phyloP scores from a whole-genome alignment of 2,329 filamentous ascomycete genomes.

The Paraphaeosphaeria minitans region DNA sequence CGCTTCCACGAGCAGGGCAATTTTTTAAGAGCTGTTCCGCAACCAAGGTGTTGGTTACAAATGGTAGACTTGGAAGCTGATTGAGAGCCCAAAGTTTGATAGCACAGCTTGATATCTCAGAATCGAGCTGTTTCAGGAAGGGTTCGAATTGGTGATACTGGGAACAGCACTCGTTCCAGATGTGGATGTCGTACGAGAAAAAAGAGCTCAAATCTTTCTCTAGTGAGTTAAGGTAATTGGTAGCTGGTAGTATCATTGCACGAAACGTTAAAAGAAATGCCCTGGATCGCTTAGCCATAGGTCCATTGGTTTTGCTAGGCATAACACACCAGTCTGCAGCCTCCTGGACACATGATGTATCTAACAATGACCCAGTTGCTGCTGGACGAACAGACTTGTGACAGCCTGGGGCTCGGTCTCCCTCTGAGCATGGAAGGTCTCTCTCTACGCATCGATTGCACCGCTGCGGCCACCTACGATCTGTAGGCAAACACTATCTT shows the following conservation, averaged over 20 bases:
- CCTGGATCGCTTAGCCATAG: background rate
- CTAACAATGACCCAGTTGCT: background rate
- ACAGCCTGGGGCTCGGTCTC: background rate
- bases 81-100: background rate
- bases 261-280: background rate
- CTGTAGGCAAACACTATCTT: background rate
- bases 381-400: background rate
- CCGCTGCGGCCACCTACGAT: background rate
- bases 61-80: background rate
- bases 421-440: slow-evolving; percentile 11
- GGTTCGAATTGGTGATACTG: background rate
- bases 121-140: background rate
- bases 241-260: background rate
- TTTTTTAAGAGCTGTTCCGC: background rate
- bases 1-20: background rate
- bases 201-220: background rate
- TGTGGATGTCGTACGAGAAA: background rate
- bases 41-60: background rate
- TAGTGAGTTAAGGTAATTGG: background rate
- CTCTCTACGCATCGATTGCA: slow-evolving; percentile 9
- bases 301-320: background rate
- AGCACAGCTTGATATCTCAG: background rate
- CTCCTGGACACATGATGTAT: background rate
- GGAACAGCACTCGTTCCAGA: background rate
- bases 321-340: background rate